A percentile compares a stretch with the other conserved stretches of the same genome.
Conservation (phyloP, 78 protist species). For the Dictyostelium capitatum region DNA sequence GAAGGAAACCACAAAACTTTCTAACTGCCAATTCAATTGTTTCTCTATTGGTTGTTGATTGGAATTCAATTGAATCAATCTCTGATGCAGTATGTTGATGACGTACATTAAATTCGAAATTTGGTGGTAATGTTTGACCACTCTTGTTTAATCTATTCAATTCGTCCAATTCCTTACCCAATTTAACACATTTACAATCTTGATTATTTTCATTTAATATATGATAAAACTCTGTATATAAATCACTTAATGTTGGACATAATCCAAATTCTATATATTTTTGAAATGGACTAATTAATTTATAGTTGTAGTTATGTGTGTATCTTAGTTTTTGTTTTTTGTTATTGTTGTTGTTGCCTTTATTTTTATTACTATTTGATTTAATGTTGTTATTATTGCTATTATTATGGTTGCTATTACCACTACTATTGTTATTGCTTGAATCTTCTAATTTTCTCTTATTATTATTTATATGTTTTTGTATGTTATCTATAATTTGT, state of each 20-base stretch:
- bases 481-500: too few species aligned
- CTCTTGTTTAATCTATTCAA: background rate
- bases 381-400: background rate
- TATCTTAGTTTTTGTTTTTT: constrained; percentile 5
- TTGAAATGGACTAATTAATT: constrained; percentile 69
- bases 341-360: background rate
- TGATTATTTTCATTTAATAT: background rate
- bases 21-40: constrained; percentile 28
- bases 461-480: background rate
- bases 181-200: background rate
- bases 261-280: background rate
- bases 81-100: constrained; percentile 38
- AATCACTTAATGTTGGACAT: constrained; percentile 38
- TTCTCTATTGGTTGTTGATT: background rate
- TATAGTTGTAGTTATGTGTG: constrained; percentile 30
- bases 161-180: constrained; percentile 3
- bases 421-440: background rate
- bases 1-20: constrained; percentile 64
- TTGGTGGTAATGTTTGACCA: background rate
- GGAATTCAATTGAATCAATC: background rate
- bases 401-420: background rate
- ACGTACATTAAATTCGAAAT: background rate
- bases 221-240: constrained; percentile 69
- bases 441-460: background rate
- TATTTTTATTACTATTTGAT: background rate